Evolutionary conservation across 139 green algal species (phyloP), one percentile per base, ranked within the genome.

Genomic region (Closterium sp.): DNA sequence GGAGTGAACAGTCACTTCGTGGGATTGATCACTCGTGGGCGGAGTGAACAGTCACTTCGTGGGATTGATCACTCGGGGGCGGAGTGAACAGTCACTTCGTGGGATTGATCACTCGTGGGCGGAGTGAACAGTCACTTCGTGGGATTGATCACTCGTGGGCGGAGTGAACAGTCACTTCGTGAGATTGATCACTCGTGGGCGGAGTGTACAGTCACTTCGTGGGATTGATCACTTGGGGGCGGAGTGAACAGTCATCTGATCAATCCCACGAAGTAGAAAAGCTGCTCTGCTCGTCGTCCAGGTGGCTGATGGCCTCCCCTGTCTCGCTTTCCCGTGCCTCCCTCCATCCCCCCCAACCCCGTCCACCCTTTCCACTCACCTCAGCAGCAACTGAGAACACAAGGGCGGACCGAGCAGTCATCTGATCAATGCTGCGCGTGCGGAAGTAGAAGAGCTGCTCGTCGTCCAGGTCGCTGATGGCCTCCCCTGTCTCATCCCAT

Each of bases 401-500:
- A 7, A 95, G 91, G 11, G 91, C 91, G 7, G 42, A 89, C 13
- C 93, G 34, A 13, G 93, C 93, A 9, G 87, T 90, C 21, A 89
- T 31, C 86, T 70, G 88, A 31, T 92, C 70, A 70, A 95, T 95
- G 31, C 93, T 91, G 9, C 93, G 50, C 2, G 89, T n/a, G 95
- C 95, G 96, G 92, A 99, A 98, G 95, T 99, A 99, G 91, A 99
- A 99, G 17, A 99, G 95, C 96, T 99, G 96, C n/a, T 98, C 97
- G 31, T 99, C 97, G 42, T 97, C 97, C n/a, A 99, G 97, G 95
- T 99, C 98, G 27, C 93, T 97, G n/a, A 99, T 96, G 0, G 98
- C 95, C 89, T 99, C 38, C 38, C 4, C 4, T 9, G 4, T 45
- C 38, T 9, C 38, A 9, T 9, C 13, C 38, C 38, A 9, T 50